Evolutionary conservation across 1,284 basidiomycete species (phyloP).

Genomic region (Pyrrhoderma lamaoense): DNA sequence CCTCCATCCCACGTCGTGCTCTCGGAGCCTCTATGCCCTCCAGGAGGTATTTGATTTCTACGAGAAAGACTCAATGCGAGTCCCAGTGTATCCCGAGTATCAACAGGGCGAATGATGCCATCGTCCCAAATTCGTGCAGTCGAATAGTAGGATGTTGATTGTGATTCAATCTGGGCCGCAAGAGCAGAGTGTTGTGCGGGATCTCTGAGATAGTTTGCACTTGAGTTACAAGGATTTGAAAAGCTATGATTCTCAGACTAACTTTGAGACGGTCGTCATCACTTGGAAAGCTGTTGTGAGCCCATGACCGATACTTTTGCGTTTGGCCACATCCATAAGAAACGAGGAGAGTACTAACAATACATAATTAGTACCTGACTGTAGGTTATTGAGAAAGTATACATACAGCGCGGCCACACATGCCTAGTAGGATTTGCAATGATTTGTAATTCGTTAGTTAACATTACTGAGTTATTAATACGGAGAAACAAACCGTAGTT

Average conservation of each 20-base stretch:
- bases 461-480: slow-evolving; percentile 7
- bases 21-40: slow-evolving; percentile 19
- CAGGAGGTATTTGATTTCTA: not conserved
- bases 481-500: slow-evolving; percentile 84
- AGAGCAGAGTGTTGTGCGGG: slow-evolving; percentile 67
- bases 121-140: slow-evolving; percentile 92
- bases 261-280: slow-evolving; percentile 87
- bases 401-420: slow-evolving; percentile 81
- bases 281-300: slow-evolving; percentile 88
- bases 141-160: slow-evolving; percentile 82
- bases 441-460: too few species aligned
- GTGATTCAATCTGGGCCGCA: slow-evolving; percentile 77
- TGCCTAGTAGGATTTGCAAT: slow-evolving; percentile 39
- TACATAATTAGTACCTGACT: not conserved
- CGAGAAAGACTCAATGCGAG: slow-evolving; percentile 66
- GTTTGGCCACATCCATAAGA: slow-evolving; percentile 99
- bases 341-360: slow-evolving; percentile 79
- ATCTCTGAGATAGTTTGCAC: slow-evolving; percentile 41
- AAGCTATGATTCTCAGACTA: slow-evolving; percentile 20
- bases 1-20: slow-evolving; percentile 66
- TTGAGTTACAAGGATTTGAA: not conserved
- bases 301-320: slow-evolving; percentile 97
- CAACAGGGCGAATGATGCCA: slow-evolving; percentile 87
- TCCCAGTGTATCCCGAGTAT: slow-evolving; percentile 84
- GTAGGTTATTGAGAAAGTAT: not conserved